Evolutionary conservation across 306 rosid species (phyloP), one percentile per base, ranked within the genome.

Genomic region (Prunus armeniaca): DNA sequence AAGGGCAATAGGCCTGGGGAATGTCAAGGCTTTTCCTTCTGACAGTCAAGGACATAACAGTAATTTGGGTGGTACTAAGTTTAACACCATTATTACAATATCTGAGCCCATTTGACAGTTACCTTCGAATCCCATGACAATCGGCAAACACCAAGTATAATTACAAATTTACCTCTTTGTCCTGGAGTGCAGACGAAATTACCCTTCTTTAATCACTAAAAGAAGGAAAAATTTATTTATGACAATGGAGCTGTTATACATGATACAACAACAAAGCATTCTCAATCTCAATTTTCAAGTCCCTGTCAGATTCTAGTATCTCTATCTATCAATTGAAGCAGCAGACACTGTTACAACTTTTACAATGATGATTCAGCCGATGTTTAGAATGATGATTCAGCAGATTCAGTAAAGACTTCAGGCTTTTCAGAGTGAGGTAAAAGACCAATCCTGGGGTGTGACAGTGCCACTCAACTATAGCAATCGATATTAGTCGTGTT

Each of bases 1-100:
- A 78, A 69, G 76, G 79, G 68, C 61, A 62, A 65, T 24, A 68
- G 72, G 81, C 82, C 81, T 81, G 70, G 89, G 88, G 85, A 88
- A 84, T 75, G 89, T 55, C 65, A 79, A 85, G 84, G 78, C 79
- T 76, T 82, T 80, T 81, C 11, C 38, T 64, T 49, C 72, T 76
- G 82, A 82, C 82, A 85, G 58, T 57, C 65, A 41, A 79, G 84
- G 91, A 56, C 80, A 81, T 22, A 63, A 54, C 63, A 60, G 80
- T 81, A 82, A 73, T 73, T 83, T 12, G 9, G 43, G 43, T 7
- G 27, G 17, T 1, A 27, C 19, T 30, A 1, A 49, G 17, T 30
- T 62, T 1, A 6, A 27, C 5, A 62, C 43, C 41, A 15, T 15
- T 28, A 62, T 13, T 27, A 4, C 66, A 62, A 15, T 28, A 15